Evolutionary conservation across 179 eudicot genomes (phyloP).

Genomic region (Beta lomatogona): DNA sequence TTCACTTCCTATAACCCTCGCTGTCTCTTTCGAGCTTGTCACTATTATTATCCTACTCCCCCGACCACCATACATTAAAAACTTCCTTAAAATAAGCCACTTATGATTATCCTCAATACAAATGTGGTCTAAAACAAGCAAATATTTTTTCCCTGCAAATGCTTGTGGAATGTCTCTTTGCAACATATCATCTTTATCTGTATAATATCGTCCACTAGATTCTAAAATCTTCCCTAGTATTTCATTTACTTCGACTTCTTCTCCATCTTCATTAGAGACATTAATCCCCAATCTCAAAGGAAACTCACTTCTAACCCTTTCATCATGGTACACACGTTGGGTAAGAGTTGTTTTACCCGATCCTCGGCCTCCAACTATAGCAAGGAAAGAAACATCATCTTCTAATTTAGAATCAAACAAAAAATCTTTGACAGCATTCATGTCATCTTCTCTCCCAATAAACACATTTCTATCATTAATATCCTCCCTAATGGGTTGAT

Average conservation of each 20-base stretch:
- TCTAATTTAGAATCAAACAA: neutral
- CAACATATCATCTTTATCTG: neutral
- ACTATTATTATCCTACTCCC: constrained; percentile 21
- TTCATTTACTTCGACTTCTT: neutral
- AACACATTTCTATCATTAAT: neutral
- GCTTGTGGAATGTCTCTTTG: neutral
- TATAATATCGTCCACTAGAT: neutral
- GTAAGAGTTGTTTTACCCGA: constrained; percentile 28
- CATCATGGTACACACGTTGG: constrained; percentile 21
- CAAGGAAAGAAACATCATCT: neutral
- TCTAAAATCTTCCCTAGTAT: neutral
- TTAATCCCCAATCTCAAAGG: constrained; percentile 10
- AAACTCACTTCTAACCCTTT: neutral
- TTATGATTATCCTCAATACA: constrained; percentile 11
- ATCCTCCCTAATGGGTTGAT: neutral
- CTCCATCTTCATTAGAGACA: neutral
- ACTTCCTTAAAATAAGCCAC: constrained; percentile 12
- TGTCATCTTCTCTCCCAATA: constrained; percentile 1
- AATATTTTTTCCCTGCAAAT: constrained; percentile 11
- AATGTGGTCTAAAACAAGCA: constrained; percentile 24
- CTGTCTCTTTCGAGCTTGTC: neutral
- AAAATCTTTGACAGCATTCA: neutral
- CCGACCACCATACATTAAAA: neutral
- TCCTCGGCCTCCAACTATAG: neutral
- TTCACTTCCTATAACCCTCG: neutral